Evolutionary conservation across 106 monocot genomes (phyloP).

Genomic region (Platanthera zijinensis): DNA sequence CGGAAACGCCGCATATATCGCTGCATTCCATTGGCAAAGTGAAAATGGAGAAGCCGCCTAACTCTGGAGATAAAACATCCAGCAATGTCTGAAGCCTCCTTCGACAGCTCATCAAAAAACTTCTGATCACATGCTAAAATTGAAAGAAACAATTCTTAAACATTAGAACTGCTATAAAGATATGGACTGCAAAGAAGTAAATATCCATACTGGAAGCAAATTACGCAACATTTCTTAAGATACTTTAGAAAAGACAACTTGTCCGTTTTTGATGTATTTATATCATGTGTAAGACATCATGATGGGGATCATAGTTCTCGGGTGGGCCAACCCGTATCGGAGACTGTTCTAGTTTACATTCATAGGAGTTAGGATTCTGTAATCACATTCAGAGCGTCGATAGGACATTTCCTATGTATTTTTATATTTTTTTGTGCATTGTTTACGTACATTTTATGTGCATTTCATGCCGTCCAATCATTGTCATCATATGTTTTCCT

Average conservation of each 20-base stretch:
- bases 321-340: no score
- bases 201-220: neutral
- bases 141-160: constrained; percentile 5
- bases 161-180: neutral
- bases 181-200: constrained; percentile 1
- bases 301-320: no score
- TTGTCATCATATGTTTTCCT: no score
- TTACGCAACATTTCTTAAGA: neutral
- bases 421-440: no score
- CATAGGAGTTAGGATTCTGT: no score
- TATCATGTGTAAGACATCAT: no score
- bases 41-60: constrained; percentile 36
- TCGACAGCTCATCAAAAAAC: constrained; percentile 64
- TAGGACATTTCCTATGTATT: no score
- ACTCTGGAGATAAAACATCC: constrained; percentile 65
- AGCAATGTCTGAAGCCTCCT: constrained; percentile 68
- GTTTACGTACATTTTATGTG: no score
- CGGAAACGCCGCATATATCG: constrained; percentile 41
- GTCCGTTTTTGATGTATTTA: no score
- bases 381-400: no score
- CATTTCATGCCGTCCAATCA: no score
- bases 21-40: constrained; percentile 32
- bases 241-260: neutral
- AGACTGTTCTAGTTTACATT: no score
- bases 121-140: constrained; percentile 54